Base-by-base conservation (phyloP, 352 stramenopile genomes). In the Phytophthora citrophthora region DNA sequence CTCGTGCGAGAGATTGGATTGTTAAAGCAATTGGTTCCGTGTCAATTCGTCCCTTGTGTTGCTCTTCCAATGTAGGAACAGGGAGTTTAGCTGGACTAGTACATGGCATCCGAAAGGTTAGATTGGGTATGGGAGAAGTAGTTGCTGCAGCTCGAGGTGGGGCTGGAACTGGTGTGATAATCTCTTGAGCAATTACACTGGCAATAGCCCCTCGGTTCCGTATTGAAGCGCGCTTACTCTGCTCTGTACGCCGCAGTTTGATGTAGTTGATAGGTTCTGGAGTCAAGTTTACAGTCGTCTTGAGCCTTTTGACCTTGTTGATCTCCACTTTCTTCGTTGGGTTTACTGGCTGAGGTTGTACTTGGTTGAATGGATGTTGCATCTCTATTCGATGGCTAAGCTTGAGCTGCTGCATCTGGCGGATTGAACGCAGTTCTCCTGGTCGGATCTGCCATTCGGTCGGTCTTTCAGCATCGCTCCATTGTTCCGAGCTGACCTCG, bases 231-330 rank as follows among this genome's bases (percentile, higher is more conserved):
- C 62, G 64, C 23, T 67, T 76, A 61, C 81, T 91, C 13, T 80
- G 68, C 43, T 88, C 70, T 5, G 79, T 93, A 32, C 84, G 77
- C 9, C 84, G 78, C 10, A 90, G 61, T 12, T 73, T 76, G 11
- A 93, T 51, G 72, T 91, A 93, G 59, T 91, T 77, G 61, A 93
- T 76, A 3, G 76, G 72, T 47, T 90, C 81, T 0, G 71, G 70
- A 0, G 56, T 11, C 29, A 76, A 40, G 26, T 72, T 45, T 20
- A 74, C 11, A 16, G 38, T 46, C 11, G 46, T 26, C 43, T 41
- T 51, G 10, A 49, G 11, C 18, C 50, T 68, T 12, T 53, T 51
- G 1, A 18, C 46, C 20, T 29, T 50, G 16, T 66, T 52, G 5
- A 40, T 20, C 36, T n/a, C 13, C 12, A 43, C 1, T 43, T 44